These are phyloP conservation scores for Hypoxylon sp. DNA, from an alignment of 2,329 filamentous ascomycete genomes.

Conservation along the genomic window DNA sequence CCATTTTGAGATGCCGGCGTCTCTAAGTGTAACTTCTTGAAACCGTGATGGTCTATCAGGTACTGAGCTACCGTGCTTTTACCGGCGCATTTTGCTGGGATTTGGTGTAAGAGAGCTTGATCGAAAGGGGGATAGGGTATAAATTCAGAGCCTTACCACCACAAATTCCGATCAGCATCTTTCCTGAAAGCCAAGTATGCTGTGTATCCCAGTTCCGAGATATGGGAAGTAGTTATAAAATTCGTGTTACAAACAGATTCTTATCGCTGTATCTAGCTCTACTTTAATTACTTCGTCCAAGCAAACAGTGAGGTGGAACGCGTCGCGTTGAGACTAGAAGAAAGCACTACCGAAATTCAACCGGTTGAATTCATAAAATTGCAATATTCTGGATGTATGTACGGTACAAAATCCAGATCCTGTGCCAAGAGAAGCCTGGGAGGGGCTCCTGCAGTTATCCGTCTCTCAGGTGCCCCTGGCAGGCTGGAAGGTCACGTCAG, in stretches of 20 bases:
- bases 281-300: too few relatives aligned
- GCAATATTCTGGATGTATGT: background rate
- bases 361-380: constrained; percentile 7
- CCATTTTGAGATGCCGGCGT: constrained; percentile 16
- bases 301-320: constrained; percentile 5
- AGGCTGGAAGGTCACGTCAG: constrained; percentile 36
- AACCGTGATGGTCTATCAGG: constrained; percentile 86
- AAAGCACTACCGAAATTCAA: constrained; percentile 30
- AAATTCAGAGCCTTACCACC: constrained; percentile 67
- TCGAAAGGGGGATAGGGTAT: constrained; percentile 1
- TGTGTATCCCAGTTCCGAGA: constrained; percentile 1
- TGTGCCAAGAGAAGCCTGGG: constrained; percentile 38
- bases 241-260: constrained; percentile 2
- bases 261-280: constrained; percentile 7
- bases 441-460: constrained; percentile 40
- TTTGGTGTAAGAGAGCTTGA: constrained; percentile 23
- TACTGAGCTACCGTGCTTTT: constrained; percentile 93
- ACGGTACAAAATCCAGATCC: constrained; percentile 8
- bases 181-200: constrained; percentile 28
- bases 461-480: constrained; percentile 38
- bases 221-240: constrained; percentile 5
- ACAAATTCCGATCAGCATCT: constrained; percentile 84
- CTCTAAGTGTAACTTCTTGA: constrained; percentile 78
- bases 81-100: constrained; percentile 85
- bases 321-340: constrained; percentile 13